A percentile compares a stretch with the other conserved stretches of the same genome.
Conservation (phyloP, 345 rosid genomes). For the Ceriops decandra region DNA sequence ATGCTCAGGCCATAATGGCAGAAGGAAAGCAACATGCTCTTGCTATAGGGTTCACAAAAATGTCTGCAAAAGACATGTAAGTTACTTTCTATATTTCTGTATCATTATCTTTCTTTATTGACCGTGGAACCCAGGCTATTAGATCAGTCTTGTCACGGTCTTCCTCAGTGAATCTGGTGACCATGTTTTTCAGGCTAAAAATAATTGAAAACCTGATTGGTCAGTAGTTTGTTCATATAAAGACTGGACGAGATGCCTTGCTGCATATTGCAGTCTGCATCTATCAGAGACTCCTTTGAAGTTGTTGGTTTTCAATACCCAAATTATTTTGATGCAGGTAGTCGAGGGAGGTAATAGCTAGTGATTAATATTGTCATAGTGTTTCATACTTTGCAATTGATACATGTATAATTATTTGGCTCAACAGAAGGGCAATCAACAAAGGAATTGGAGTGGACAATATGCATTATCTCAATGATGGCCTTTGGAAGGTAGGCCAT, state of each 20-base stretch:
- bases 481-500: conserved; percentile 86
- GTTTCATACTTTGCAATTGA: background rate
- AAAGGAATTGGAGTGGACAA: conserved; percentile 98
- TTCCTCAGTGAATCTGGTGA: background rate
- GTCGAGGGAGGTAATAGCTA: no score
- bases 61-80: conserved; percentile 98
- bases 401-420: conserved; percentile 2
- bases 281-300: no score
- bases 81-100: conserved; percentile 26
- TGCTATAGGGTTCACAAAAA: conserved; percentile 96
- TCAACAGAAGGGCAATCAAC: conserved; percentile 69
- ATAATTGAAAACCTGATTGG: background rate
- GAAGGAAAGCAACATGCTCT: conserved; percentile 99
- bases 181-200: background rate
- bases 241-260: no score
- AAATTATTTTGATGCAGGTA: background rate
- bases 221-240: no score
- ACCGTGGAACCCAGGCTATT: no score
- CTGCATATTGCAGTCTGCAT: no score
- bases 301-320: no score
- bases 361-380: background rate
- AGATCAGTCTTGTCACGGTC: background rate
- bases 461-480: conserved; percentile 98
- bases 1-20: conserved; percentile 84
- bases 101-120: background rate